Evolutionary conservation across 2,329 filamentous ascomycete species (phyloP).

Genomic region (Paracamarosporium sp.): DNA sequence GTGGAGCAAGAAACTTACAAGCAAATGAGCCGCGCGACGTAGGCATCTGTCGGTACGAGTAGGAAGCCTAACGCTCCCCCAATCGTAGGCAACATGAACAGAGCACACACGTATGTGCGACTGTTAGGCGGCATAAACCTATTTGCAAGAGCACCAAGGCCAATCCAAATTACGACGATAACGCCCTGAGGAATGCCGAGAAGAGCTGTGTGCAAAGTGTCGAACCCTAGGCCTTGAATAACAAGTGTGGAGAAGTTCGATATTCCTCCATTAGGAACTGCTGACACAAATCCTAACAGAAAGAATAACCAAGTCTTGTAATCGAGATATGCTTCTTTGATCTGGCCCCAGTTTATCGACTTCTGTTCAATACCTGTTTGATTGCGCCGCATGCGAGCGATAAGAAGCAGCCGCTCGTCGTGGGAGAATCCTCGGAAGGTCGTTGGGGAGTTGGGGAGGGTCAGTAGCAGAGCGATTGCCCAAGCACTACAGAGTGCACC

Average conservation of each 20-base stretch:
- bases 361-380: conserved; percentile 44
- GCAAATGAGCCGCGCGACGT: too few species aligned
- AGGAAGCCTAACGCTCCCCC: too few species aligned
- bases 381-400: too few species aligned
- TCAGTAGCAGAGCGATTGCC: too few species aligned
- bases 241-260: conserved; percentile 47
- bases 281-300: conserved; percentile 30
- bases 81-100: too few species aligned
- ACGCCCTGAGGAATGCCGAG: conserved; percentile 38
- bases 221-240: conserved; percentile 35
- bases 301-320: conserved; percentile 29
- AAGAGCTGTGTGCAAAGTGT: conserved; percentile 33
- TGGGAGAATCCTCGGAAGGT: too few species aligned
- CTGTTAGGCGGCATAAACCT: conserved; percentile 25
- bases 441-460: too few species aligned
- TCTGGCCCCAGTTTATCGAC: conserved; percentile 30
- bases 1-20: too few species aligned
- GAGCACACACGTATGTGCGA: background rate
- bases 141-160: conserved; percentile 30
- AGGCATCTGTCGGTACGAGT: too few species aligned
- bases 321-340: conserved; percentile 28
- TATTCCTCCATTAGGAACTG: conserved; percentile 43
- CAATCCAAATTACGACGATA: conserved; percentile 30
- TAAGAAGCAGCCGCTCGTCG: too few species aligned
- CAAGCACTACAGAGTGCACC: too few species aligned